These are phyloP conservation scores for Favolaschia claudopus DNA, from an alignment of 768 basidiomycete genomes.

Conservation along the genomic window DNA sequence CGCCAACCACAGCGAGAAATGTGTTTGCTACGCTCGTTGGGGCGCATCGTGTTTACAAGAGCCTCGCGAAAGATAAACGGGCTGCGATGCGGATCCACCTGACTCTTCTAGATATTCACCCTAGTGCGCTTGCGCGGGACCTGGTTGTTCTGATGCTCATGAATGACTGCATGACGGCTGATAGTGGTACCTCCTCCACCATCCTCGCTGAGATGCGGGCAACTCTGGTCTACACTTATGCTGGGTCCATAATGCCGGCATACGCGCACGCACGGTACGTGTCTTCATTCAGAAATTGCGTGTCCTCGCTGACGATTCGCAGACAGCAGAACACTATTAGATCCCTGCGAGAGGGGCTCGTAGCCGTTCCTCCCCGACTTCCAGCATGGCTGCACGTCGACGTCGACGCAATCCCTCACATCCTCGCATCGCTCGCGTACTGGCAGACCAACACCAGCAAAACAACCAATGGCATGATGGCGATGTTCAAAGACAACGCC, in stretches of 20 bases:
- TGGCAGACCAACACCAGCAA: constrained; percentile 25
- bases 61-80: constrained; percentile 24
- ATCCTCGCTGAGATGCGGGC: constrained; percentile 28
- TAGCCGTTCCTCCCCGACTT: constrained; percentile 18
- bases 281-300: background rate
- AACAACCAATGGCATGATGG: constrained; percentile 20
- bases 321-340: constrained; percentile 24
- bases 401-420: constrained; percentile 17
- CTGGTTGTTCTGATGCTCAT: constrained; percentile 31
- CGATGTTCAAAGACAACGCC: background rate
- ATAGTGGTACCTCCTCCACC: constrained; percentile 8
- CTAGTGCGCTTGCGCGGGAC: constrained; percentile 32
- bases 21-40: constrained; percentile 36
- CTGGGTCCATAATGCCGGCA: constrained; percentile 30
- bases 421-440: constrained; percentile 25
- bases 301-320: background rate
- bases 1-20: constrained; percentile 27
- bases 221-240: constrained; percentile 34
- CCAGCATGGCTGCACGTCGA: constrained; percentile 33
- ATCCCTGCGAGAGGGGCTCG: constrained; percentile 15
- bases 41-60: constrained; percentile 24
- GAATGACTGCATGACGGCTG: constrained; percentile 23
- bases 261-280: constrained; percentile 30
- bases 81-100: constrained; percentile 26
- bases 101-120: constrained; percentile 36